Conservation (phyloP, 2,329 filamentous ascomycete genomes). For the Monilinia polystroma region DNA sequence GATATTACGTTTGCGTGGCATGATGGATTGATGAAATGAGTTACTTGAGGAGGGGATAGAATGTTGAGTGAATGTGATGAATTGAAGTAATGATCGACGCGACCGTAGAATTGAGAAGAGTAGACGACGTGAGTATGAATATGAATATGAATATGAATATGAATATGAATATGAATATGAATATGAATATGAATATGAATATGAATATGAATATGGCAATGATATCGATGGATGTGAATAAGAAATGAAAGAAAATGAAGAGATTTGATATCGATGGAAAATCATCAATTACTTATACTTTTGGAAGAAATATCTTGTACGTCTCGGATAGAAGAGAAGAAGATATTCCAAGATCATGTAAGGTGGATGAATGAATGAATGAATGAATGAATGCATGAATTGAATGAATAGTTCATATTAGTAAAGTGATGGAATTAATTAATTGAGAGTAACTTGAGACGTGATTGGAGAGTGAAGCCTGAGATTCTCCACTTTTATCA, state of each 20-base stretch:
- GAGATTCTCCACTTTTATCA: slow-evolving; percentile 16
- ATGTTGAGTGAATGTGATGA: neutral
- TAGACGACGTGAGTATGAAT: neutral
- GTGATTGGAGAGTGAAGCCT: neutral
- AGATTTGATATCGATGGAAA: neutral
- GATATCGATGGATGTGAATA: neutral
- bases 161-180: neutral
- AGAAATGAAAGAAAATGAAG: neutral
- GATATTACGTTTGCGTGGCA: slow-evolving; percentile 18
- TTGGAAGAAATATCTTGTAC: neutral
- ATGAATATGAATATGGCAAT: neutral
- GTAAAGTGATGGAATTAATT: too few relatives aligned
- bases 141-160: neutral
- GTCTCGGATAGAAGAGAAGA: neutral
- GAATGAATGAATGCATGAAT: neutral
- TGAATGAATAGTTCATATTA: too few relatives aligned
- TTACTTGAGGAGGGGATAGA: neutral
- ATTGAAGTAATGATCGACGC: neutral
- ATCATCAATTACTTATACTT: slow-evolving; percentile 17
- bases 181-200: neutral
- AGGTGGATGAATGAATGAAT: neutral
- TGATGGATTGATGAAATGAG: slow-evolving; percentile 1
- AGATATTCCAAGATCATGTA: too few relatives aligned
- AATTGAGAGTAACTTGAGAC: neutral
- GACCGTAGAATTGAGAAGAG: neutral